These are phyloP conservation scores for Staphylotrichum tortipilum DNA, from an alignment of 495 filamentous ascomycete species.

Conservation along the genomic window DNA sequence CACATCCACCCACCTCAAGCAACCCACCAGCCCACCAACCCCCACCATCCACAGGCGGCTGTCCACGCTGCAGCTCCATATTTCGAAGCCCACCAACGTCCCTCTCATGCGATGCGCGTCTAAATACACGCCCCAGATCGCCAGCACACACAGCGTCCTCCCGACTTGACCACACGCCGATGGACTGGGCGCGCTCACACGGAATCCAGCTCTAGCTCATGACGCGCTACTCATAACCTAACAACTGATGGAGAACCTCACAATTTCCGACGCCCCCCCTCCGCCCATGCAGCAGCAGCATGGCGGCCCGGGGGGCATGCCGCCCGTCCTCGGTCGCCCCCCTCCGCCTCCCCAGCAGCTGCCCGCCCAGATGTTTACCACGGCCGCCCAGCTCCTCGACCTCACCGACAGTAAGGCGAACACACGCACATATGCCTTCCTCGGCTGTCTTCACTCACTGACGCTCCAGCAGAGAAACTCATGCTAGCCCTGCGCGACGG, in stretches of 20 bases:
- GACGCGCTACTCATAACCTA: constrained; percentile 1
- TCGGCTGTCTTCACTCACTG: no score
- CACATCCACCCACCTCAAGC: no score
- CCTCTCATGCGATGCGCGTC: neutral
- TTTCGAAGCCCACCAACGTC: neutral
- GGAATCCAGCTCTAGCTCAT: constrained; percentile 6
- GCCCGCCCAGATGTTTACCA: constrained; percentile 94
- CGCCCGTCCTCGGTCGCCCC: constrained; percentile 24
- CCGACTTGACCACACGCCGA: neutral
- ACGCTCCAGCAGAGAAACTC: constrained; percentile 66
- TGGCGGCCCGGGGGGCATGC: constrained; percentile 18
- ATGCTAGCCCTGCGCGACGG: constrained; percentile 85
- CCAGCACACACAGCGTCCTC: neutral
- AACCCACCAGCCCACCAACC: no score
- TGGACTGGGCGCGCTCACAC: constrained; percentile 1
- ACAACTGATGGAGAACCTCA: constrained; percentile 16
- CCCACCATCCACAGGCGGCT: no score
- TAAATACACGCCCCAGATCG: no score
- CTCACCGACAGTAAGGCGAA: constrained; percentile 90
- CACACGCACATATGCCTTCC: neutral
- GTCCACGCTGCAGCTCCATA: neutral
- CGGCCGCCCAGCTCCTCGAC: constrained; percentile 87
- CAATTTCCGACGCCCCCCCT: constrained; percentile 12
- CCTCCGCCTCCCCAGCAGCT: constrained; percentile 47
- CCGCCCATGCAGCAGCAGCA: constrained; percentile 22